Conservation (phyloP, 2,329 filamentous ascomycete genomes). For the Conoideocrella luteorostrata region DNA sequence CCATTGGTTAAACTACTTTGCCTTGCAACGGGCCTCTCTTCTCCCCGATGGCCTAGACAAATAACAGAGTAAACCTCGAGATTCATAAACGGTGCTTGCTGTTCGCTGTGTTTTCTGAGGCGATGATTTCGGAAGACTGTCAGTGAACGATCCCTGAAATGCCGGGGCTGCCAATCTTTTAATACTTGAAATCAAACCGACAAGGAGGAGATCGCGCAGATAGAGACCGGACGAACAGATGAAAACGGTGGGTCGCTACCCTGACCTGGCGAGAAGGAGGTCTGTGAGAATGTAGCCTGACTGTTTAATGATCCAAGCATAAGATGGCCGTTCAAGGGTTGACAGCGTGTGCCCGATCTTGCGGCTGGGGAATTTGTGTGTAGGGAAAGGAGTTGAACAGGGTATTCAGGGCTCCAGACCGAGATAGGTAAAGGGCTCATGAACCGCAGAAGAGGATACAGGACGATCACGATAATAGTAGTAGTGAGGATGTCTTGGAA, state of each 20-base stretch:
- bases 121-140: no score
- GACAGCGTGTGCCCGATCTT: background rate
- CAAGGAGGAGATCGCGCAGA: background rate
- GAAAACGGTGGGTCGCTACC: background rate
- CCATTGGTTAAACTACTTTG: slow-evolving; percentile 2
- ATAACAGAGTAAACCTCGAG: no score
- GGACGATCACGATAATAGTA: no score
- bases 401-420: no score
- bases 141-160: background rate
- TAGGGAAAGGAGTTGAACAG: background rate
- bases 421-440: background rate
- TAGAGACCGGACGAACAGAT: background rate
- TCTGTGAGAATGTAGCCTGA: background rate
- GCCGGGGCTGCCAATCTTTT: background rate
- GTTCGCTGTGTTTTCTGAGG: no score
- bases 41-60: no score
- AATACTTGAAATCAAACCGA: background rate
- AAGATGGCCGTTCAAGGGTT: background rate
- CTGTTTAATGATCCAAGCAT: background rate
- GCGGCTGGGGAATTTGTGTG: background rate
- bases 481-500: background rate
- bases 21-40: background rate
- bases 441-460: no score
- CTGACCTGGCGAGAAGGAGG: background rate
- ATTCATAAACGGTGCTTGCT: no score